A percentile compares a stretch with the other conserved stretches of the same genome.
Conservation (phyloP, 805 yeast species). For the Zygosaccharomyces bailii region DNA sequence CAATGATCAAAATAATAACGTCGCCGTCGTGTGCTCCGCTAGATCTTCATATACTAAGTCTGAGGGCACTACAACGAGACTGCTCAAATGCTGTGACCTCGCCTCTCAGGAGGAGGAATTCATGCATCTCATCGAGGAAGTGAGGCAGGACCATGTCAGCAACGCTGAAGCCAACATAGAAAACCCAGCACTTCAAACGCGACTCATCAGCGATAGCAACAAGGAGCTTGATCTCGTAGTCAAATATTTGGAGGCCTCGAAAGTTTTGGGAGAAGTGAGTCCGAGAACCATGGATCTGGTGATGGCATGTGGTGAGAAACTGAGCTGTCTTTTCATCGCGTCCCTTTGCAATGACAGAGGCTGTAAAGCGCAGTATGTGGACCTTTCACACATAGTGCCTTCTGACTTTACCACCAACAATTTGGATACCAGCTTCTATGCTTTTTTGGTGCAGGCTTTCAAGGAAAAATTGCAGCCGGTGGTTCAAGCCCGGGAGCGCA, state of each 20-base stretch:
- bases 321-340: slow-evolving; percentile 86
- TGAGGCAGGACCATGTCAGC: slow-evolving; percentile 71
- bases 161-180: slow-evolving; percentile 62
- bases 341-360: slow-evolving; percentile 80
- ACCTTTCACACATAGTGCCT: slow-evolving; percentile 70
- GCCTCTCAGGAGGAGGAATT: slow-evolving; percentile 62
- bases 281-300: slow-evolving; percentile 84
- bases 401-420: slow-evolving; percentile 51
- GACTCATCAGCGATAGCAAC: slow-evolving; percentile 57
- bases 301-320: slow-evolving; percentile 91
- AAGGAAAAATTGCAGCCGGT: slow-evolving; percentile 47
- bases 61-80: slow-evolving; percentile 92
- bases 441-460: slow-evolving; percentile 49
- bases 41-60: slow-evolving; percentile 86
- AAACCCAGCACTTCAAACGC: slow-evolving; percentile 42
- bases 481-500: slow-evolving; percentile 34
- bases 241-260: slow-evolving; percentile 78
- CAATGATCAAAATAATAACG: slow-evolving; percentile 47
- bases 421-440: slow-evolving; percentile 65
- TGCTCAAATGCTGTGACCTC: slow-evolving; percentile 77
- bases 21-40: slow-evolving; percentile 95
- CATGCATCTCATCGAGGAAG: slow-evolving; percentile 54
- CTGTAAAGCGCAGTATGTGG: slow-evolving; percentile 72
- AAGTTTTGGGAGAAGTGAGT: slow-evolving; percentile 86
- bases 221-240: slow-evolving; percentile 64